phyloP scores from a whole-genome alignment of 1,139 yeast genomes.

The Pichiaceae sp. region DNA sequence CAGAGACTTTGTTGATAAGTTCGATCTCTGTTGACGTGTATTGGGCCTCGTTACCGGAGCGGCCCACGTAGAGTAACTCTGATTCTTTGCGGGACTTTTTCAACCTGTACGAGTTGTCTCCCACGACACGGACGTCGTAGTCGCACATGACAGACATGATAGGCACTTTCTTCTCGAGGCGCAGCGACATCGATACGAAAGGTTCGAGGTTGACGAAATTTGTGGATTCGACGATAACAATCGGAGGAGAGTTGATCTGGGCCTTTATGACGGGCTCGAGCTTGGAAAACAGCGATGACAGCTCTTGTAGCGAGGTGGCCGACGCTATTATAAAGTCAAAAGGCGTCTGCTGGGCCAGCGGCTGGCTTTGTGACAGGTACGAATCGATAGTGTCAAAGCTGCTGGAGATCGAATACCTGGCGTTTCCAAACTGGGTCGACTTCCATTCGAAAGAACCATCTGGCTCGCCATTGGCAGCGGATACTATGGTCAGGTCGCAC shows the following conservation, averaged over 20 bases:
- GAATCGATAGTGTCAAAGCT: conserved; percentile 13
- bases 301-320: conserved; percentile 37
- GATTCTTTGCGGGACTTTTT: conserved; percentile 26
- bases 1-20: conserved; percentile 25
- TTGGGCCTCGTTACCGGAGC: conserved; percentile 19
- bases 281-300: conserved; percentile 30
- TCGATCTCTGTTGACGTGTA: conserved; percentile 21
- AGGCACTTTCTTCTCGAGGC: conserved; percentile 30
- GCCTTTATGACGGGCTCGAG: conserved; percentile 26
- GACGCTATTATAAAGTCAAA: conserved; percentile 31
- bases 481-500: conserved; percentile 31
- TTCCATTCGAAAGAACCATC: conserved; percentile 19
- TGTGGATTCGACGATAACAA: conserved; percentile 57
- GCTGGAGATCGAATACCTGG: conserved; percentile 17
- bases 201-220: conserved; percentile 69
- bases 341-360: conserved; percentile 27
- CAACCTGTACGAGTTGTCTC: conserved; percentile 24
- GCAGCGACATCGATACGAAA: conserved; percentile 36
- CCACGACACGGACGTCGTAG: conserved; percentile 45
- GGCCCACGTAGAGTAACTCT: conserved; percentile 27
- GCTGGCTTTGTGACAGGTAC: conserved; percentile 2
- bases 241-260: conserved; percentile 26
- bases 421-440: conserved; percentile 23
- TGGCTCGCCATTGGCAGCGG: conserved; percentile 4
- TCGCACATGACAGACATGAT: conserved; percentile 58